Evolutionary conservation across 306 rosid genomes (phyloP).

Genomic region (Castanea mollissima): DNA sequence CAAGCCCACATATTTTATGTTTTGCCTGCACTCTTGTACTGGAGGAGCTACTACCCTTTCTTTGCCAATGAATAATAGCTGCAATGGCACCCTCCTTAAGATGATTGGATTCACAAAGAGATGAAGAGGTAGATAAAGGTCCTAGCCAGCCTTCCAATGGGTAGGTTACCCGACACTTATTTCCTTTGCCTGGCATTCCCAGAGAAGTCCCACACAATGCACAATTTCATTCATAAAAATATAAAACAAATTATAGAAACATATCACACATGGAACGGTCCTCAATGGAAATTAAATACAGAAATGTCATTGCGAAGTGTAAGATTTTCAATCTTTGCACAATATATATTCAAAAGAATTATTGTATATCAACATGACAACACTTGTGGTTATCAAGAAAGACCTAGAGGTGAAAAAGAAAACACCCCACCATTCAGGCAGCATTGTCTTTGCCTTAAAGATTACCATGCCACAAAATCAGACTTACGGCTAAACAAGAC

Average conservation of each 20-base stretch:
- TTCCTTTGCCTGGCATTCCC: too few relatives aligned
- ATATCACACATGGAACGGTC: neutral
- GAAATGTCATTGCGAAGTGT: neutral
- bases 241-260: neutral
- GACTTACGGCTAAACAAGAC: slow-evolving; percentile 22
- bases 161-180: too few relatives aligned
- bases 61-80: too few relatives aligned
- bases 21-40: too few relatives aligned
- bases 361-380: slow-evolving; percentile 14
- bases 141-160: too few relatives aligned
- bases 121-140: too few relatives aligned
- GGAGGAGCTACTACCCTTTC: too few relatives aligned
- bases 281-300: neutral
- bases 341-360: neutral
- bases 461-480: slow-evolving; percentile 16
- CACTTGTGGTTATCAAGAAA: slow-evolving; percentile 20
- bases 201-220: too few relatives aligned
- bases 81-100: too few relatives aligned
- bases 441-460: neutral
- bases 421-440: slow-evolving; percentile 20
- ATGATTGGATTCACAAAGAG: too few relatives aligned
- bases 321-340: neutral
- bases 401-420: slow-evolving; percentile 21
- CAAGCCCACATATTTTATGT: too few relatives aligned
- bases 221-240: neutral